phyloP scores from a whole-genome alignment of 345 rosid genomes.

The Anacardium occidentale region DNA sequence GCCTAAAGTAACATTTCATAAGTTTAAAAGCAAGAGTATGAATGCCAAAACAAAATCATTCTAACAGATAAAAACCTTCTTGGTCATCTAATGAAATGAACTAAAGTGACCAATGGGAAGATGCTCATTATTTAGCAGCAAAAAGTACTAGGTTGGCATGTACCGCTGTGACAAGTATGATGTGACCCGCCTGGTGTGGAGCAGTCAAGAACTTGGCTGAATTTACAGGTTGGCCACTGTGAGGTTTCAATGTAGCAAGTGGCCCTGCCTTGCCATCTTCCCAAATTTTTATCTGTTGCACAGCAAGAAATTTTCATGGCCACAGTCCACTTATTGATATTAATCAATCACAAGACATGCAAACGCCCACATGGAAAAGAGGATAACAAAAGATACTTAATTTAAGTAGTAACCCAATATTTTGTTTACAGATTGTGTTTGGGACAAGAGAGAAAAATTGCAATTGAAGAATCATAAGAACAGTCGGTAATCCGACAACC shows the following conservation, averaged over 20 bases:
- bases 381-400: no score
- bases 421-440: neutral
- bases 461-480: conserved; percentile 3
- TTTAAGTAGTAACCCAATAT: neutral
- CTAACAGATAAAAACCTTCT: conserved; percentile 2
- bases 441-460: neutral
- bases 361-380: neutral
- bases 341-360: neutral
- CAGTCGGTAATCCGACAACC: neutral
- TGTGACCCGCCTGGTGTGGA: conserved; percentile 74
- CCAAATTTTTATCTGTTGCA: conserved; percentile 85
- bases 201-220: conserved; percentile 70
- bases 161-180: conserved; percentile 86
- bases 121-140: conserved; percentile 1
- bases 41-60: conserved; percentile 5
- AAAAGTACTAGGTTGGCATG: conserved; percentile 10
- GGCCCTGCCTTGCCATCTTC: conserved; percentile 71
- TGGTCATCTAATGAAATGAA: conserved; percentile 7
- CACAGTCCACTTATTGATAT: neutral
- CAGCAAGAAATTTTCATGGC: conserved; percentile 10
- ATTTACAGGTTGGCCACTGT: conserved; percentile 78
- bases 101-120: conserved; percentile 9
- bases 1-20: neutral
- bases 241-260: conserved; percentile 71
- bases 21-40: neutral